Conservation (phyloP, 2,329 filamentous ascomycete species). For the Leptographium radiaticola region DNA sequence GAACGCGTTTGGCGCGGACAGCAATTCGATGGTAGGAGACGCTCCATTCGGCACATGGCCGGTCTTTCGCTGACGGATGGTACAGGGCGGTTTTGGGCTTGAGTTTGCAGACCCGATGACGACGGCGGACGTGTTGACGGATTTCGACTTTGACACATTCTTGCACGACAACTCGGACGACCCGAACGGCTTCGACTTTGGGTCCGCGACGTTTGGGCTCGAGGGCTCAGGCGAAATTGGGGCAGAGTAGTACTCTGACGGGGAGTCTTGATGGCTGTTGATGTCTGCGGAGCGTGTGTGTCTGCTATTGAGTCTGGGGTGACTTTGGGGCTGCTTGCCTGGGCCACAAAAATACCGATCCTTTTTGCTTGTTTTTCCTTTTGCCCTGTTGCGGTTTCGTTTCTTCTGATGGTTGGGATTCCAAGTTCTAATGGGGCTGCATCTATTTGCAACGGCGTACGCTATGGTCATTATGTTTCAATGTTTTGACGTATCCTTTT, state of each 20-base stretch:
- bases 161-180: conserved; percentile 42
- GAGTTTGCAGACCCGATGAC: conserved; percentile 43
- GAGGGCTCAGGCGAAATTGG: conserved; percentile 39
- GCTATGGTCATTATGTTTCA: neutral
- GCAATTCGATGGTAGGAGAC: conserved; percentile 21
- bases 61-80: conserved; percentile 8
- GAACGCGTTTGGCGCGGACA: conserved; percentile 30
- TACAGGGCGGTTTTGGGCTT: conserved; percentile 31
- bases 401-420: neutral
- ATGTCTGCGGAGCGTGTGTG: neutral
- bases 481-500: neutral
- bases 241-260: conserved; percentile 5
- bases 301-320: neutral
- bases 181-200: conserved; percentile 40
- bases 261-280: neutral
- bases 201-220: conserved; percentile 36
- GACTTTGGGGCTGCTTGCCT: neutral
- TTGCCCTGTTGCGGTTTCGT: neutral
- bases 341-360: neutral
- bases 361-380: neutral
- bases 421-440: neutral
- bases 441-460: neutral
- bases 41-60: neutral
- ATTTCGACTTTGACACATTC: conserved; percentile 59
- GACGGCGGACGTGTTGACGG: conserved; percentile 45